Percentiles rank a stretch among this genome's conserved stretches.
phyloP scores from a whole-genome alignment of 2,329 filamentous ascomycete genomes.

The Aspergillus sp. region DNA sequence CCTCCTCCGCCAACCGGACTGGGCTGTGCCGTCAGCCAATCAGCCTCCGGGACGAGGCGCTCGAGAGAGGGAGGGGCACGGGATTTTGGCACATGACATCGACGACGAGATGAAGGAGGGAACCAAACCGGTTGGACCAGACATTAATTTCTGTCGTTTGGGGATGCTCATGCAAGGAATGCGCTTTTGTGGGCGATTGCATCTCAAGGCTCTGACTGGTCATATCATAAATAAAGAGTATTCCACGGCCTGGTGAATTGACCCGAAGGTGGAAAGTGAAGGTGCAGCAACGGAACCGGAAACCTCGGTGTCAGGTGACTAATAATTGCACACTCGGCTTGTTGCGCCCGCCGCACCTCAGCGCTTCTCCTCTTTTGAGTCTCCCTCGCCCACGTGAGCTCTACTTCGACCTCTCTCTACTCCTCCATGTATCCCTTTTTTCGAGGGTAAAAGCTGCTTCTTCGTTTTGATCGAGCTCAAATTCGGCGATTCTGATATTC shows the following conservation, averaged over 20 bases:
- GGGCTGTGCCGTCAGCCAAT: constrained; percentile 27
- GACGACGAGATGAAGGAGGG: constrained; percentile 17
- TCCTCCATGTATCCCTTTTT: constrained; percentile 31
- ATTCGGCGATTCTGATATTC: constrained; percentile 16
- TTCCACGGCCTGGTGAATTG: neutral
- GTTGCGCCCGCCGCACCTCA: constrained; percentile 19
- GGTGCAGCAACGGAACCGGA: neutral
- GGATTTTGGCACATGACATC: constrained; percentile 41
- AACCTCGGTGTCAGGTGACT: constrained; percentile 33
- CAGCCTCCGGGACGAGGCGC: constrained; percentile 10
- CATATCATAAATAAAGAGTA: constrained; percentile 4
- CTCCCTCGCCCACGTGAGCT: constrained; percentile 42
- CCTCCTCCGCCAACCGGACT: constrained; percentile 21
- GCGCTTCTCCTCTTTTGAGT: constrained; percentile 23
- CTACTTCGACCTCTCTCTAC: constrained; percentile 27
- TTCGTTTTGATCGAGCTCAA: constrained; percentile 20
- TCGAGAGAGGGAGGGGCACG: constrained; percentile 35
- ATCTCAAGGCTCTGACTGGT: neutral
- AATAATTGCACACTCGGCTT: constrained; percentile 26
- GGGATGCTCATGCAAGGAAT: constrained; percentile 6
- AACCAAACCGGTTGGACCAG: constrained; percentile 16
- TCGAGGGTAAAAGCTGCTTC: constrained; percentile 25
- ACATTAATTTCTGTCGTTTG: neutral
- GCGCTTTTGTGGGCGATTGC: neutral
- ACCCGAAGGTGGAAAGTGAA: neutral